These are phyloP conservation scores for Candida buenavistaensis DNA, from an alignment of 1,139 yeast species.

Conservation along the genomic window DNA sequence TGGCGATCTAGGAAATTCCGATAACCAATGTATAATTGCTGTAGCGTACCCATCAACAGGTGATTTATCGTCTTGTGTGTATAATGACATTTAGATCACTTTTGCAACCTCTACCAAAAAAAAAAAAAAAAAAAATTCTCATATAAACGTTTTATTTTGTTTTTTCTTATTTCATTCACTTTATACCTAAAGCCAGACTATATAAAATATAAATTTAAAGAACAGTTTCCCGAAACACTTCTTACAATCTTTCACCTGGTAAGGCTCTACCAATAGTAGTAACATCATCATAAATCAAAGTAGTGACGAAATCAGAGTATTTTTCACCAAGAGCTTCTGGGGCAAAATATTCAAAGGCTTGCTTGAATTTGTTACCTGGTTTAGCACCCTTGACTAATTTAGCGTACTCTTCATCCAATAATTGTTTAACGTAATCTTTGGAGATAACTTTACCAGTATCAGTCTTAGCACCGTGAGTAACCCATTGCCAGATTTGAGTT, in stretches of 20 bases:
- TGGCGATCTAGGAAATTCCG: conserved; percentile 24
- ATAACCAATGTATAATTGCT: conserved; percentile 26
- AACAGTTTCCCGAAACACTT: conserved; percentile 8
- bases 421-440: conserved; percentile 52
- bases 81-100: conserved; percentile 1
- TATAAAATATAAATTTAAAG: conserved; percentile 3
- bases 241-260: conserved; percentile 45
- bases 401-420: conserved; percentile 62
- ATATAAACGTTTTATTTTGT: background rate
- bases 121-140: no score
- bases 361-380: conserved; percentile 59
- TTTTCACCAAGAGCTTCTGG: conserved; percentile 68
- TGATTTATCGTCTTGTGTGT: background rate
- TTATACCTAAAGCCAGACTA: no score
- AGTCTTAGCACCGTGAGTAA: conserved; percentile 67
- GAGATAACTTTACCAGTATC: conserved; percentile 59
- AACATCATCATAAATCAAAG: conserved; percentile 67
- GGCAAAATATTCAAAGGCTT: conserved; percentile 63
- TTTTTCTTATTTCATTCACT: background rate
- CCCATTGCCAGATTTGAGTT: conserved; percentile 84
- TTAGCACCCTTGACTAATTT: conserved; percentile 50
- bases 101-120: no score
- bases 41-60: conserved; percentile 4
- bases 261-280: conserved; percentile 53
- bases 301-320: conserved; percentile 75